A percentile compares a stretch with the other conserved stretches of the same genome.
Conservation (phyloP, 129 eudicot species). For the Logfia minima region DNA sequence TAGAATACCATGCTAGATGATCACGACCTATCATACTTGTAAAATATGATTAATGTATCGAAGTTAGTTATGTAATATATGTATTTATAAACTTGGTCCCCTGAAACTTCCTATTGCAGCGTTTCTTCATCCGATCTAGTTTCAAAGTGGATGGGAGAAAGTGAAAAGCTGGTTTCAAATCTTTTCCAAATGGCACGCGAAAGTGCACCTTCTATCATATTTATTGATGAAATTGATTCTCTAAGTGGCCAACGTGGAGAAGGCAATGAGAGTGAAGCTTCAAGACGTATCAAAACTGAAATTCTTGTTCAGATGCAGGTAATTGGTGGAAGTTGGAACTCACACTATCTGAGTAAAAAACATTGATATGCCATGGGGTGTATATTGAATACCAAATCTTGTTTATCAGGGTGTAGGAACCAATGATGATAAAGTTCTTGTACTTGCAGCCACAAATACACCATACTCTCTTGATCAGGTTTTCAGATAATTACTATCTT, state of each 20-base stretch:
- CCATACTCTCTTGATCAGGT: conserved; percentile 93
- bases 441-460: conserved; percentile 90
- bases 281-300: conserved; percentile 91
- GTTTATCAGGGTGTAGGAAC: conserved; percentile 73
- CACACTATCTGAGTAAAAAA: too few species aligned
- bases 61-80: background rate
- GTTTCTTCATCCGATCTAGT: conserved; percentile 85
- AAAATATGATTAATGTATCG: background rate
- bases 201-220: conserved; percentile 80
- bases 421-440: conserved; percentile 91
- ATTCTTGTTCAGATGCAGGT: conserved; percentile 97
- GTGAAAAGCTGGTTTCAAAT: conserved; percentile 85
- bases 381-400: background rate
- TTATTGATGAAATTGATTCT: conserved; percentile 87
- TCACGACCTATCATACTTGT: background rate
- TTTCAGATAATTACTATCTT: background rate
- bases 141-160: conserved; percentile 98
- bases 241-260: conserved; percentile 91
- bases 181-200: conserved; percentile 94
- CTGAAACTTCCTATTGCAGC: conserved; percentile 39
- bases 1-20: background rate
- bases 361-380: background rate
- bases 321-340: conserved; percentile 8
- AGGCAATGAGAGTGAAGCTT: conserved; percentile 97
- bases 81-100: conserved; percentile 26